Evolutionary conservation across 164 flowering plant genomes (phyloP).

Genomic region (Magnolia officinalis): DNA sequence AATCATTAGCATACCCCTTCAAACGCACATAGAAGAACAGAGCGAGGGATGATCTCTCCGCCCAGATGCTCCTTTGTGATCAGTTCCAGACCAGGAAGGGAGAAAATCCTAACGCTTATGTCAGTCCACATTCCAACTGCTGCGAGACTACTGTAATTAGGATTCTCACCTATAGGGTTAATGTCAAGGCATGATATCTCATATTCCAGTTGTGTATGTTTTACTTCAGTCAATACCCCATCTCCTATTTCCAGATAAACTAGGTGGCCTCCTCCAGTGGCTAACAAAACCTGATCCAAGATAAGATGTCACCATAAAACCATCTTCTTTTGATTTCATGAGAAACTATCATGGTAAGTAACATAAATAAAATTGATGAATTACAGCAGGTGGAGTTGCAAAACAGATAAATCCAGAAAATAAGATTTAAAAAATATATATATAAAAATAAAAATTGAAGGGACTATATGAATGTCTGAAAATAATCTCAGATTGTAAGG

Average conservation of each 20-base stretch:
- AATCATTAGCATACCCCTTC: conserved; percentile 74
- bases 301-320: not conserved
- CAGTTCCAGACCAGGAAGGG: conserved; percentile 78
- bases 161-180: conserved; percentile 84
- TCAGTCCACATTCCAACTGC: conserved; percentile 99
- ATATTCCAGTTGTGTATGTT: conserved; percentile 69
- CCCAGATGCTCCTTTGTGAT: conserved; percentile 82
- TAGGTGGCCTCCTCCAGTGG: conserved; percentile 89
- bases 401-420: too few species aligned
- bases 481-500: too few species aligned
- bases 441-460: too few species aligned
- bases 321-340: not conserved
- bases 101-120: conserved; percentile 78
- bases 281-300: conserved; percentile 71
- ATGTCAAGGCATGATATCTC: conserved; percentile 96
- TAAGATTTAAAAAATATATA: too few species aligned
- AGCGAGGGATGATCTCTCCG: conserved; percentile 97
- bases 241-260: conserved; percentile 86
- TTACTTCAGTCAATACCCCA: conserved; percentile 60
- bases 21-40: conserved; percentile 92
- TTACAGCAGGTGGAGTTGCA: too few species aligned
- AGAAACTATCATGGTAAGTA: too few species aligned
- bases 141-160: conserved; percentile 71
- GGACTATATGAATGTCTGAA: too few species aligned
- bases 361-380: too few species aligned